A percentile compares a stretch with the other conserved stretches of the same genome.
phyloP scores from a whole-genome alignment of 2,329 filamentous ascomycete genomes.

The Colletotrichum orchidophilum region DNA sequence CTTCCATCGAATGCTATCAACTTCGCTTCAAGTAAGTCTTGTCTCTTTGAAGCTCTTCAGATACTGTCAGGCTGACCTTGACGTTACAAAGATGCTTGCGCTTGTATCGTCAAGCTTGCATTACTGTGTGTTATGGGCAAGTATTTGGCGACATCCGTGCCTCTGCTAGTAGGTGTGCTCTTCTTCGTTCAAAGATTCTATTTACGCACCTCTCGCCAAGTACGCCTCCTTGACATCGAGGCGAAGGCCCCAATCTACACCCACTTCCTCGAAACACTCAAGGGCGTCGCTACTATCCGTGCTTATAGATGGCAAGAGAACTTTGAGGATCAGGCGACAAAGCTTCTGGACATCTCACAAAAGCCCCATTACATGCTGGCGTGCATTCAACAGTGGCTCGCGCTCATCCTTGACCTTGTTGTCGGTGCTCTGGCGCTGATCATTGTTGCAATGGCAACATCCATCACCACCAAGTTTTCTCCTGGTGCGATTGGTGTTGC shows the following conservation, averaged over 20 bases:
- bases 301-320: slow-evolving; percentile 44
- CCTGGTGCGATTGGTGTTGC: slow-evolving; percentile 38
- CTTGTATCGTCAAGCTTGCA: slow-evolving; percentile 4
- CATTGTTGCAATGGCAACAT: slow-evolving; percentile 10
- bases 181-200: slow-evolving; percentile 39
- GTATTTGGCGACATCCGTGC: slow-evolving; percentile 40
- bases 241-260: slow-evolving; percentile 42
- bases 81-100: not conserved
- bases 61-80: not conserved
- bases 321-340: slow-evolving; percentile 35
- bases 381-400: slow-evolving; percentile 63
- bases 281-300: slow-evolving; percentile 42
- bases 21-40: not conserved
- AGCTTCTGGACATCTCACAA: slow-evolving; percentile 52
- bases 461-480: slow-evolving; percentile 38
- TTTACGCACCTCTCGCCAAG: slow-evolving; percentile 43
- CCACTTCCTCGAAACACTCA: slow-evolving; percentile 40
- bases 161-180: slow-evolving; percentile 38
- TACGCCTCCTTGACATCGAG: slow-evolving; percentile 43
- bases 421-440: slow-evolving; percentile 57
- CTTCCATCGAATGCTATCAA: not conserved
- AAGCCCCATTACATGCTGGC: slow-evolving; percentile 62
- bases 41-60: not conserved
- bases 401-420: slow-evolving; percentile 59
- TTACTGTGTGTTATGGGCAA: slow-evolving; percentile 7